Evolutionary conservation across 2,329 filamentous ascomycete genomes (phyloP), one percentile per base, ranked within the genome.

Genomic region (Colletotrichum coccodes): DNA sequence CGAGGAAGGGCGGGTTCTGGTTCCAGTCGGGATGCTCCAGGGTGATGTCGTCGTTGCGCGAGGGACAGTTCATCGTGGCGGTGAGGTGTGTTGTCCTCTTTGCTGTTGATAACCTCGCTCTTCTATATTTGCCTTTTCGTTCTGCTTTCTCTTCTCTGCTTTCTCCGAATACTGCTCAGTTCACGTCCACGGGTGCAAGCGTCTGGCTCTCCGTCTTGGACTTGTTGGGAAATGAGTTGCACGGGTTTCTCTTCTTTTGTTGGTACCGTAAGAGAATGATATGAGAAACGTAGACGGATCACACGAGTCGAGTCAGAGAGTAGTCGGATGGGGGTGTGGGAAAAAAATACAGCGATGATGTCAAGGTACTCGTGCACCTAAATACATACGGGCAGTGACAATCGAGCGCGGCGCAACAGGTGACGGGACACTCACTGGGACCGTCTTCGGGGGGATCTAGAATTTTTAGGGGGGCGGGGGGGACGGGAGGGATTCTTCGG

Each of bases 11-110:
- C 36, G 86, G 86, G 76, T 80, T 86, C 78, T 88, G 86, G 75
- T 88, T 88, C 81, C 83, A 88, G 32, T 80, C 79, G 57, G 83
- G 82, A 70, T 86, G 85, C 54, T 81, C 76, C 58, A 84, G 78
- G 57, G 77, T 79, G 67, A 82, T 80, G 65, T 87, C 84, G 72
- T 88, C 86, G 56, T 84, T 86, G 70, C 86, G 83, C 34, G 85
- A 86, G 14, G 86, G 85, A 68, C 86, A 86, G 72, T 87, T 88
- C 86, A 88, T 87, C 50, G 65, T 75, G 71, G 52, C n/a, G 21
- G 50, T 21, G 23, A 23, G 30, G 18, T 28, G 54, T 34, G 42
- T 2, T 12, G 30, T 36, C 28, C 18, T 26, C n/a, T 2, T 30
- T 30, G n/a, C 6, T 34, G 16, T 47, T 8, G n/a, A n/a, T n/a